phyloP scores from a whole-genome alignment of 805 yeast species.

The Lipomyces mesembrius region DNA sequence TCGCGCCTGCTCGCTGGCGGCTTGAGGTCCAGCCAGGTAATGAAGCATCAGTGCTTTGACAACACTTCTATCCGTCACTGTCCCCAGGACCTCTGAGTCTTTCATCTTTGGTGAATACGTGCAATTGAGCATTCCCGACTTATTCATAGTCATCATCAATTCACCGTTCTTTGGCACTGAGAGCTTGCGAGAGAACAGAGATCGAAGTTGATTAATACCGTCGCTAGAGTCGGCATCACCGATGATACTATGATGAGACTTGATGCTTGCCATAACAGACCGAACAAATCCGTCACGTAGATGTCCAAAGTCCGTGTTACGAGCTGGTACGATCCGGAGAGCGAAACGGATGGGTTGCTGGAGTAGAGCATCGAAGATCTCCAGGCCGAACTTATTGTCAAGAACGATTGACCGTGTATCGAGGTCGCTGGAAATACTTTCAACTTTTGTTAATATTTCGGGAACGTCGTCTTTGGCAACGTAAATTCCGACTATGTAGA shows the following conservation, averaged over 20 bases:
- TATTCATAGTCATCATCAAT: constrained; percentile 60
- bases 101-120: constrained; percentile 22
- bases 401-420: constrained; percentile 29
- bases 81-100: constrained; percentile 54
- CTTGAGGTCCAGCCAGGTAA: constrained; percentile 72
- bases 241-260: constrained; percentile 6
- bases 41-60: constrained; percentile 72
- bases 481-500: constrained; percentile 69
- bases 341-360: constrained; percentile 64
- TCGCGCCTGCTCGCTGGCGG: constrained; percentile 56
- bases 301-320: constrained; percentile 91
- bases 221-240: constrained; percentile 53
- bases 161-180: constrained; percentile 77
- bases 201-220: constrained; percentile 71
- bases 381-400: constrained; percentile 58
- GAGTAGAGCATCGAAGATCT: constrained; percentile 61
- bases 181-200: constrained; percentile 64
- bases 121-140: constrained; percentile 52
- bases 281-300: constrained; percentile 86
- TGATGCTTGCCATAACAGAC: constrained; percentile 64
- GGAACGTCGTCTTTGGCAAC: constrained; percentile 61
- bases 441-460: constrained; percentile 53
- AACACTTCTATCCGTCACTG: constrained; percentile 63
- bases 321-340: constrained; percentile 79
- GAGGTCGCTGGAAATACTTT: constrained; percentile 16